A percentile compares a stretch with the other conserved stretches of the same genome.
Conservation (phyloP, 805 yeast genomes). For the Sugiyamaella mastotermitis region DNA sequence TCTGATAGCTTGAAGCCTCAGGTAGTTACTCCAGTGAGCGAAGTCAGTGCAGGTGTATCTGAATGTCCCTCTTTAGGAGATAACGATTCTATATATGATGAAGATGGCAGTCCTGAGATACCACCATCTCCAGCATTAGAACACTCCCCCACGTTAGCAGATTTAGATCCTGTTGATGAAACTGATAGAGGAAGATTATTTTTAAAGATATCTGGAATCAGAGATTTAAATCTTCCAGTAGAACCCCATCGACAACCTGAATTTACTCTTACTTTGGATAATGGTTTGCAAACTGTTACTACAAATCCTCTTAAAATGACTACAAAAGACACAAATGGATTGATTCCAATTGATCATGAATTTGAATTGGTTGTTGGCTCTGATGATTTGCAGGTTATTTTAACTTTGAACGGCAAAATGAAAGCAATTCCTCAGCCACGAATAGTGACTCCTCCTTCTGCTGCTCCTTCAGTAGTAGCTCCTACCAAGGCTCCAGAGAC, state of each 20-base stretch:
- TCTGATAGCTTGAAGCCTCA: background rate
- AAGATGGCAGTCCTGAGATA: conserved; percentile 10
- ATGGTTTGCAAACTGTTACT: conserved; percentile 69
- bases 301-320: conserved; percentile 42
- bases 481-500: background rate
- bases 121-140: conserved; percentile 12
- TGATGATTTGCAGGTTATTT: conserved; percentile 50
- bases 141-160: conserved; percentile 14
- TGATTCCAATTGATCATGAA: conserved; percentile 52
- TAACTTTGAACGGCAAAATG: conserved; percentile 38
- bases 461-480: background rate
- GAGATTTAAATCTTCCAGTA: conserved; percentile 38
- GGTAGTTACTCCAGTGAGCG: conserved; percentile 3
- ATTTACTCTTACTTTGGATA: conserved; percentile 53
- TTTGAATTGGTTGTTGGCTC: conserved; percentile 67
- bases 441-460: background rate
- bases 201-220: conserved; percentile 19
- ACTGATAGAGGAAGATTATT: conserved; percentile 23
- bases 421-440: background rate
- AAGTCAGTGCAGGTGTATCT: background rate
- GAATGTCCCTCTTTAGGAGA: conserved; percentile 7
- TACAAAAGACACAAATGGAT: conserved; percentile 20
- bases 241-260: conserved; percentile 36
- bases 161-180: conserved; percentile 17
- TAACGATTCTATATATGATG: conserved; percentile 15